phyloP scores from a whole-genome alignment of 768 basidiomycete genomes.

The Pleurotus ostreatus region DNA sequence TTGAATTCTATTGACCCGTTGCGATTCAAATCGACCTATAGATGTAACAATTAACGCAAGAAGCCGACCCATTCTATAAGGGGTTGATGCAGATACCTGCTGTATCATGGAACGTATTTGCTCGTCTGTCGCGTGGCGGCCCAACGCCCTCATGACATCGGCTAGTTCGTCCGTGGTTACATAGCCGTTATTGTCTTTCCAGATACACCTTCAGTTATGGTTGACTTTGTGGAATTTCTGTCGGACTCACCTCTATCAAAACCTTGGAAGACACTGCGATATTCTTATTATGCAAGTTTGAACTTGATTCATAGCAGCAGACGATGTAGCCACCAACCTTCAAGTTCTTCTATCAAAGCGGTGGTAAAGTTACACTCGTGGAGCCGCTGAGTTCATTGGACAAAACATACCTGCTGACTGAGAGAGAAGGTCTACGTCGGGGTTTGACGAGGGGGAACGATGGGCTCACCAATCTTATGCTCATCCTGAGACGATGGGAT shows the following conservation, averaged over 20 bases:
- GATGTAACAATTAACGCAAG: not conserved
- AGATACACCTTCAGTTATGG: not conserved
- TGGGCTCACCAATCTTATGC: no score
- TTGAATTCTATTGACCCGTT: conserved; percentile 44
- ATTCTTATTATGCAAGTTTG: not conserved
- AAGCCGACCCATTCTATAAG: not conserved
- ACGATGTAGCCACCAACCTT: not conserved
- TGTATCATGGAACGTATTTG: conserved; percentile 48
- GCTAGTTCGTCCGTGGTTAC: conserved; percentile 47
- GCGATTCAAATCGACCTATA: conserved; percentile 33
- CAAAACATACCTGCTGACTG: no score
- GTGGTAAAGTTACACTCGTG: not conserved
- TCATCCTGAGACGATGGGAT: no score
- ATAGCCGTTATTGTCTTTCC: conserved; percentile 42
- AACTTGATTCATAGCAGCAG: not conserved
- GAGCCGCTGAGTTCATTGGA: no score
- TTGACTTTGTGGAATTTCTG: not conserved
- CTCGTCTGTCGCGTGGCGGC: conserved; percentile 43
- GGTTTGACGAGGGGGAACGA: no score
- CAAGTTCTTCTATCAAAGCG: not conserved
- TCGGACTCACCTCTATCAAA: conserved; percentile 2
- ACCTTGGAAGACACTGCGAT: not conserved
- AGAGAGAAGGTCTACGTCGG: no score
- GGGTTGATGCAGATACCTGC: conserved; percentile 17
- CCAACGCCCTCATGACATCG: conserved; percentile 45